Conservation (phyloP, 306 rosid genomes). For the Fragaria vesca region DNA sequence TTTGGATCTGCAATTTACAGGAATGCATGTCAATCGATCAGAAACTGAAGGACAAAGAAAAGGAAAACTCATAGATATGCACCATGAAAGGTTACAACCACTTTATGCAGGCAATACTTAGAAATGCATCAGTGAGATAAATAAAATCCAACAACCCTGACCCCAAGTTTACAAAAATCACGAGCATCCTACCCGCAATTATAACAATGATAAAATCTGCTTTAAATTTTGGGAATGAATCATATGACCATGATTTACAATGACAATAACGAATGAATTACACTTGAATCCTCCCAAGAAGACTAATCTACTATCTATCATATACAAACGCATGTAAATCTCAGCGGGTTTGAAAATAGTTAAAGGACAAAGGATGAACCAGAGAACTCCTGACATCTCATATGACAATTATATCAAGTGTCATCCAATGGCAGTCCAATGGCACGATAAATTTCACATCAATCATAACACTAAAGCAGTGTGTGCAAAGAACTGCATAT, state of each 20-base stretch:
- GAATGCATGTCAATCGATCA: conserved; percentile 10
- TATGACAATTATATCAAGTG: neutral
- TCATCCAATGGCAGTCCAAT: neutral
- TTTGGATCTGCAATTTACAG: conserved; percentile 68
- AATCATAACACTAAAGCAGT: neutral
- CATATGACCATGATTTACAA: neutral
- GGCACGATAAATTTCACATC: neutral
- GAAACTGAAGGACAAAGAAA: conserved; percentile 3
- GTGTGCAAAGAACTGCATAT: neutral
- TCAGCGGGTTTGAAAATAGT: neutral
- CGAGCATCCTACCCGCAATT: neutral
- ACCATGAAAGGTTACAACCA: neutral
- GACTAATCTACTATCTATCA: neutral
- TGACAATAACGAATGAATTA: neutral
- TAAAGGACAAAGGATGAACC: neutral
- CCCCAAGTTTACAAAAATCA: neutral
- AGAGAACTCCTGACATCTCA: neutral
- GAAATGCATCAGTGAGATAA: neutral
- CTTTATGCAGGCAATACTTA: neutral
- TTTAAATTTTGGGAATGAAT: neutral
- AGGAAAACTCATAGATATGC: conserved; percentile 6
- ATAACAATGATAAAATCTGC: neutral
- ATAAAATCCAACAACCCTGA: neutral
- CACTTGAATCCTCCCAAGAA: neutral
- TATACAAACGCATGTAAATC: neutral